Evolutionary conservation across 768 basidiomycete species (phyloP).

Genomic region (Cytidiella melzeri): DNA sequence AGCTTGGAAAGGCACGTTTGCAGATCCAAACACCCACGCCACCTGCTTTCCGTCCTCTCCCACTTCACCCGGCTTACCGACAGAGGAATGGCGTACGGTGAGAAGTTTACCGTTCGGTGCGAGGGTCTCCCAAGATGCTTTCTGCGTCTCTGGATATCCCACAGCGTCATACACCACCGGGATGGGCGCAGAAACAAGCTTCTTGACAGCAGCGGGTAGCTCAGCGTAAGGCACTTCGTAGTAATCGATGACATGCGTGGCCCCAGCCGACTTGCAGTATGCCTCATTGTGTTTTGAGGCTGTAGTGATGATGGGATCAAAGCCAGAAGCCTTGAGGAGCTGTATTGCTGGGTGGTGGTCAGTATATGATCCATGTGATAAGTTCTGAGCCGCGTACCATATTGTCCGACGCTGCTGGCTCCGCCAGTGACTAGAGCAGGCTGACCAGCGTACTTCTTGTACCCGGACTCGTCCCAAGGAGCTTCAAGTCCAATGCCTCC

Average conservation of each 20-base stretch:
- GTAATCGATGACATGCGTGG: slow-evolving; percentile 26
- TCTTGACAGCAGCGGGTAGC: slow-evolving; percentile 4
- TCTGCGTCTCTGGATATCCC: slow-evolving; percentile 33
- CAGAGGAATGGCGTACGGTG: background rate
- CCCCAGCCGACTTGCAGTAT: slow-evolving; percentile 23
- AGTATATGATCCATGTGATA: background rate
- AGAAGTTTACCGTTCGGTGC: slow-evolving; percentile 32
- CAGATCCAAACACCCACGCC: background rate
- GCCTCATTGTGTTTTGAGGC: slow-evolving; percentile 21
- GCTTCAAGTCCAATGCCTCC: slow-evolving; percentile 20
- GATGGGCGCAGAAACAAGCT: slow-evolving; percentile 13
- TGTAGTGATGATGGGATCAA: slow-evolving; percentile 27
- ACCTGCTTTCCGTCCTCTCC: background rate
- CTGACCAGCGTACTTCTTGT: slow-evolving; percentile 22
- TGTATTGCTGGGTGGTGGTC: slow-evolving; percentile 1
- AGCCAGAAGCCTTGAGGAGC: slow-evolving; percentile 10
- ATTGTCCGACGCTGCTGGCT: slow-evolving; percentile 21
- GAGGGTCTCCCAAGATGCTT: slow-evolving; percentile 30
- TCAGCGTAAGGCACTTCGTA: background rate
- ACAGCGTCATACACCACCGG: slow-evolving; percentile 27
- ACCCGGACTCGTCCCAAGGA: slow-evolving; percentile 20
- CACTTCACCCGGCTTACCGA: background rate
- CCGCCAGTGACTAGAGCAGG: slow-evolving; percentile 25
- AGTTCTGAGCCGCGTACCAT: slow-evolving; percentile 10
- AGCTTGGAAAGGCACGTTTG: background rate